Conservation (phyloP, 2,329 filamentous ascomycete genomes). For the Metarhizium robertsii region DNA sequence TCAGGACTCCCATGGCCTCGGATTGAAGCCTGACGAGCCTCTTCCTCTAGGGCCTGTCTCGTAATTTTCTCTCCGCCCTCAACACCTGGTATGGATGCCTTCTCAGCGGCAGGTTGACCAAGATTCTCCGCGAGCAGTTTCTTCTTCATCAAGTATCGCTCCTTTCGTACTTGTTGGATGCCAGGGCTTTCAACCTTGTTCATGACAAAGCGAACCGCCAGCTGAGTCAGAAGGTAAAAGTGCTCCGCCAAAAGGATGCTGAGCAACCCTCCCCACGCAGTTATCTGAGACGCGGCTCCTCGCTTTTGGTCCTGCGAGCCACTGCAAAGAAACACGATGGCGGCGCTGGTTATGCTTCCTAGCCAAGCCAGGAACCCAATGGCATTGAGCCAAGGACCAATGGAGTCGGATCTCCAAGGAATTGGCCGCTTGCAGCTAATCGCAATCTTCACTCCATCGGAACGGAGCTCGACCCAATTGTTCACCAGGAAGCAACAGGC, state of each 20-base stretch:
- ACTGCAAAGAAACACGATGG: conserved; percentile 83
- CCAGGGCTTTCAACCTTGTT: conserved; percentile 78
- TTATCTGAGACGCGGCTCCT: conserved; percentile 61
- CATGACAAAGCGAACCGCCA: conserved; percentile 63
- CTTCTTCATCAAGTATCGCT: conserved; percentile 74
- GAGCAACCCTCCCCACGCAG: conserved; percentile 71
- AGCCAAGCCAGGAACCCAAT: conserved; percentile 90
- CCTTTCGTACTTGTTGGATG: conserved; percentile 72
- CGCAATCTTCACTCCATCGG: conserved; percentile 91
- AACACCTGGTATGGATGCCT: conserved; percentile 35
- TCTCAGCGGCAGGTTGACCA: conserved; percentile 44
- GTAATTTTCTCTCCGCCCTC: conserved; percentile 54
- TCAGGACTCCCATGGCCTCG: conserved; percentile 40
- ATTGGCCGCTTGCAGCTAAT: conserved; percentile 81
- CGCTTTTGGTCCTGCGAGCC: conserved; percentile 55
- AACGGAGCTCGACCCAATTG: conserved; percentile 91
- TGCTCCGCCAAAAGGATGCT: conserved; percentile 83
- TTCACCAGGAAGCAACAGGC: conserved; percentile 83
- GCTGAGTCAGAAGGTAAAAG: conserved; percentile 70
- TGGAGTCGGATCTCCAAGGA: conserved; percentile 84
- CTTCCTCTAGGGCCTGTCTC: conserved; percentile 54
- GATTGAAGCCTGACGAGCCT: conserved; percentile 42
- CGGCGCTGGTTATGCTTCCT: conserved; percentile 77
- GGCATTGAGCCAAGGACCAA: conserved; percentile 83
- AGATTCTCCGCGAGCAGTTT: conserved; percentile 67